phyloP scores from a whole-genome alignment of 208 protist genomes.

The Strigomonas galati region DNA sequence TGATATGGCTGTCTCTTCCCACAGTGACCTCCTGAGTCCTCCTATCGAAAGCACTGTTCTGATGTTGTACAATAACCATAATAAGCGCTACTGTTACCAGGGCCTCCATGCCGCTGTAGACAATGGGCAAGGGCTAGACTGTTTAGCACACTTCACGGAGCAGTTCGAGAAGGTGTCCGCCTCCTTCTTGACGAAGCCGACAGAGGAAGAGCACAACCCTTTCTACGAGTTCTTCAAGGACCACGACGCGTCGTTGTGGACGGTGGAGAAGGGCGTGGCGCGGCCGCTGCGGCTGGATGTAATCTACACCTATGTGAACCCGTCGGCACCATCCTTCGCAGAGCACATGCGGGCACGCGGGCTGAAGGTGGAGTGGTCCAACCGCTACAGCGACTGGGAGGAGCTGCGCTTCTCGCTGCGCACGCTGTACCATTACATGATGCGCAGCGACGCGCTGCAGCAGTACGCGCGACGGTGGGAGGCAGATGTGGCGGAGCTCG shows the following conservation, averaged over 20 bases:
- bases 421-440: conserved; percentile 23
- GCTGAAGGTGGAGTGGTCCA: conserved; percentile 16
- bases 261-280: conserved; percentile 21
- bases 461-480: conserved; percentile 23
- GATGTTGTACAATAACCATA: too few species aligned
- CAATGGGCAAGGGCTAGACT: too few species aligned
- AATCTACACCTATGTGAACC: conserved; percentile 61
- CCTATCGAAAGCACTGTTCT: too few species aligned
- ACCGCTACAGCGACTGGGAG: conserved; percentile 47
- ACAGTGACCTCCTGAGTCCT: too few species aligned
- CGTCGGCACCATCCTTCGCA: conserved; percentile 28
- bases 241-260: conserved; percentile 39
- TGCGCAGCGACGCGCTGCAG: conserved; percentile 23
- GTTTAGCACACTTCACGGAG: not conserved
- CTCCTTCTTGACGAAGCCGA: conserved; percentile 31
- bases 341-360: conserved; percentile 21
- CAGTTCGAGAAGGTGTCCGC: conserved; percentile 23
- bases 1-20: too few species aligned
- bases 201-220: conserved; percentile 13
- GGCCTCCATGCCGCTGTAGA: too few species aligned
- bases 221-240: conserved; percentile 38
- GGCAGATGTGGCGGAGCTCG: conserved; percentile 21
- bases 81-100: too few species aligned
- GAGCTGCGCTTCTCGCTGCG: conserved; percentile 58
- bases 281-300: conserved; percentile 43